A percentile compares a stretch with the other conserved stretches of the same genome.
phyloP scores from a whole-genome alignment of 2,329 filamentous ascomycete genomes.

The Cercospora zeina region DNA sequence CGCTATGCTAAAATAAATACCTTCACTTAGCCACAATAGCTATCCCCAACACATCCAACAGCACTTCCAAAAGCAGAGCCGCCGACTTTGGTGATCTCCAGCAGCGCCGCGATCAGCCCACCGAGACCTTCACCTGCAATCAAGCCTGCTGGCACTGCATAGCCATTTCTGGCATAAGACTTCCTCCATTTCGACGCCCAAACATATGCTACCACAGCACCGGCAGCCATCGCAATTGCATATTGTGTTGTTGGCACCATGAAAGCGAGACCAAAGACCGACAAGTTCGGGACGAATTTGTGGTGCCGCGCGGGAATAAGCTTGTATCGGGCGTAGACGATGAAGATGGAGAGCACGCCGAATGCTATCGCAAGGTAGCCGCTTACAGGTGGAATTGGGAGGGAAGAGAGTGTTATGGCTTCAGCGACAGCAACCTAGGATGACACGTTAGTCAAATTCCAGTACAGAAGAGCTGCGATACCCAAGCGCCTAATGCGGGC shows the following conservation, averaged over 20 bases:
- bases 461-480: background rate
- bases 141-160: constrained; percentile 58
- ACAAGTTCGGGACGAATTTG: constrained; percentile 59
- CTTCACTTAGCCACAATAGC: constrained; percentile 18
- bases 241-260: constrained; percentile 58
- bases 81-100: constrained; percentile 45
- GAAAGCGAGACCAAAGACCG: constrained; percentile 58
- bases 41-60: constrained; percentile 39
- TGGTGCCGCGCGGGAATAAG: constrained; percentile 52
- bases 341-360: constrained; percentile 50
- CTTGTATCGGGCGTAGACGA: constrained; percentile 55
- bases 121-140: constrained; percentile 63
- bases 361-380: constrained; percentile 58
- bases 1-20: background rate
- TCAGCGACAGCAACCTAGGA: constrained; percentile 58
- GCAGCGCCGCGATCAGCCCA: constrained; percentile 57
- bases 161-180: constrained; percentile 44
- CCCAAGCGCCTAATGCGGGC: constrained; percentile 62
- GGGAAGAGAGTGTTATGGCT: constrained; percentile 57
- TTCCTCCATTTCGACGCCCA: constrained; percentile 43
- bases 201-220: constrained; percentile 52
- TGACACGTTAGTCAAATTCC: background rate
- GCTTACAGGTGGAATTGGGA: constrained; percentile 58
- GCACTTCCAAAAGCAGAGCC: constrained; percentile 44
- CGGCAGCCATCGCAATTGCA: constrained; percentile 57